phyloP scores from a whole-genome alignment of 257 asterid genomes.

The Solanum virginianum region DNA sequence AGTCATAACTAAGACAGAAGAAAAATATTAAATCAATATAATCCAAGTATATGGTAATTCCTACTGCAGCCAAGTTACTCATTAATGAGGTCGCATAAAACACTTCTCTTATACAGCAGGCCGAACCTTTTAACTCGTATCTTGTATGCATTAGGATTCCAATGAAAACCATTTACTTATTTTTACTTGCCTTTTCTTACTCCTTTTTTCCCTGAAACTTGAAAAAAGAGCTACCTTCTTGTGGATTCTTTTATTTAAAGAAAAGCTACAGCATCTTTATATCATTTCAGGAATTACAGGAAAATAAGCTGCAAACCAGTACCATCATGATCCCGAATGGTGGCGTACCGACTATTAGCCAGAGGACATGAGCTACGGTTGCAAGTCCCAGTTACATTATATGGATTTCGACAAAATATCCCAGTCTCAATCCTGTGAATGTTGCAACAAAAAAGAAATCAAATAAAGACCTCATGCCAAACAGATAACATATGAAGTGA shows the following conservation, averaged over 20 bases:
- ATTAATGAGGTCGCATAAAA: neutral
- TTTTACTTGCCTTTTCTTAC: neutral
- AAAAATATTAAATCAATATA: neutral
- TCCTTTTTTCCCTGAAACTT: neutral
- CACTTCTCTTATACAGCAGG: neutral
- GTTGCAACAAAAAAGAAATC: neutral
- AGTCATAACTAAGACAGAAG: neutral
- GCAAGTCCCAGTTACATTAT: slow-evolving; percentile 85
- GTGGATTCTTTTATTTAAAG: neutral
- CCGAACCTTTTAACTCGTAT: neutral
- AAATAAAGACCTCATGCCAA: neutral
- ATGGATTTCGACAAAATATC: slow-evolving; percentile 84
- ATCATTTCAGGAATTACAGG: neutral
- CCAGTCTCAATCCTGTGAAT: slow-evolving; percentile 65
- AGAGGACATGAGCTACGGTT: slow-evolving; percentile 97
- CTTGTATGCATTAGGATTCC: neutral
- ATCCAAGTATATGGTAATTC: neutral
- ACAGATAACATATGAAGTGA: neutral
- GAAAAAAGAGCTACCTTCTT: neutral
- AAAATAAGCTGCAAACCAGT: neutral
- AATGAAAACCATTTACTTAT: neutral
- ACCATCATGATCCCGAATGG: slow-evolving; percentile 90
- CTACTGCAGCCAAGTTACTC: neutral
- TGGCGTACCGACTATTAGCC: slow-evolving; percentile 95
- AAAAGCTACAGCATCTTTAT: neutral